Base-by-base conservation (phyloP, 768 basidiomycete genomes). In the Paxillus ammoniavirescens region DNA sequence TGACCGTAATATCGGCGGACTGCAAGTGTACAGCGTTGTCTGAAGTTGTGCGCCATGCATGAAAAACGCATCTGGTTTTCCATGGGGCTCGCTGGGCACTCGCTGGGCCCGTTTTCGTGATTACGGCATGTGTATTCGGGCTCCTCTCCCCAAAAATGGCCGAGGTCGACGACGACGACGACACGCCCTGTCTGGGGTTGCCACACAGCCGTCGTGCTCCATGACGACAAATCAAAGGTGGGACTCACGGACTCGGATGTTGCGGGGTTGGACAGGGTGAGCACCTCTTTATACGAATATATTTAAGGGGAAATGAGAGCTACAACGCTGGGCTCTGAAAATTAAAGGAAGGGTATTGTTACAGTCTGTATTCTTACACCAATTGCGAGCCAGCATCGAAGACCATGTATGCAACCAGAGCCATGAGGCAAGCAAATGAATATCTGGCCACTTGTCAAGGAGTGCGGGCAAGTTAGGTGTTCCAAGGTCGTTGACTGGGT, bases 161-260 rank as follows among this genome's bases (percentile, higher is more conserved):
- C 21, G 21, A 21, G 21, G 21, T 21, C 21, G n/a, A n/a, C n/a
- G 21, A 21, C 21, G 21, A 21, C 21, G 21, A 21, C 21, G 21
- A 21, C 21, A 21, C 21, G 21, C 21, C 21, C 21, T 21, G 21
- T 21, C 21, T 21, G 21, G 21, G 21, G 21, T 21, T 3, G 21
- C 21, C 21, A 21, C 21, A 21, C 21, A 21, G 21, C 21, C 21
- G 21, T 3, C 21, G 21, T 21, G 21, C 21, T 3, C 82, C 4
- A 78, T 84, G 65, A 62, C 82, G 54, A 72, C 83, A 33, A 85
- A 84, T 66, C 80, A 82, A 55, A 69, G 82, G 78, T 77, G 36
- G 36, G 10, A 41, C 21, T 21, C 28, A 26, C 14, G 2, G n/a
- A n/a, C n/a, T n/a, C n/a, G n/a, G n/a, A 36, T 15, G 35, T 38